A percentile compares a stretch with the other conserved stretches of the same genome.
Evolutionary conservation across 2,329 filamentous ascomycete species (phyloP).

Genomic region (Diaporthe eres): DNA sequence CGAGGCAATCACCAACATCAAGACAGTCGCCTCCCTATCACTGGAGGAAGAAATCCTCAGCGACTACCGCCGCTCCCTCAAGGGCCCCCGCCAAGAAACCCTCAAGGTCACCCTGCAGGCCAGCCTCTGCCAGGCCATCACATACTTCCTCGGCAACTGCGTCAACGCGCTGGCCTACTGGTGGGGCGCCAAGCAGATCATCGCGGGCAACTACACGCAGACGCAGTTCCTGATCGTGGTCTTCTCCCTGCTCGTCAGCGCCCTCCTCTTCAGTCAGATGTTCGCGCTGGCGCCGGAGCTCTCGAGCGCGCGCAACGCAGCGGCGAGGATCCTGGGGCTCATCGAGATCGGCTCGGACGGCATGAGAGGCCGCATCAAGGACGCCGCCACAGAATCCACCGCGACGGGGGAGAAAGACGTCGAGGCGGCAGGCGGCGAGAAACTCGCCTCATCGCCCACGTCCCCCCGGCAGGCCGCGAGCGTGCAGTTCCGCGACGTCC

Average conservation of each 20-base stretch:
- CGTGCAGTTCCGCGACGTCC: constrained; percentile 67
- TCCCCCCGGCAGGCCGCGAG: constrained; percentile 27
- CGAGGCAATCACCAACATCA: constrained; percentile 76
- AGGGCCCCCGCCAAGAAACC: constrained; percentile 67
- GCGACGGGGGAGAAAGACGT: constrained; percentile 42
- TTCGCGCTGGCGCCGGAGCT: constrained; percentile 72
- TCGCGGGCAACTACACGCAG: constrained; percentile 66
- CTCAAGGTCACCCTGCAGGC: constrained; percentile 41
- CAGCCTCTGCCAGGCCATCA: constrained; percentile 38
- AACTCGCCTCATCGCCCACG: neutral
- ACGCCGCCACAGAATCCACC: neutral
- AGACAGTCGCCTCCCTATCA: constrained; percentile 71
- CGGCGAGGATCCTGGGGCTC: constrained; percentile 55
- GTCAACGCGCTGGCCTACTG: constrained; percentile 67
- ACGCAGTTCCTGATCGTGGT: constrained; percentile 72
- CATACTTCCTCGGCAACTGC: constrained; percentile 41
- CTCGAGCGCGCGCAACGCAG: constrained; percentile 63
- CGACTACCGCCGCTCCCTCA: constrained; percentile 67
- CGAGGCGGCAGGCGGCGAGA: constrained; percentile 49
- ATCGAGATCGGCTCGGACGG: constrained; percentile 43
- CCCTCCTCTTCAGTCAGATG: constrained; percentile 69
- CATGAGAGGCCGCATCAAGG: constrained; percentile 24
- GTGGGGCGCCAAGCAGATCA: constrained; percentile 72
- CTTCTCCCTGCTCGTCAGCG: constrained; percentile 64
- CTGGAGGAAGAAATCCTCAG: constrained; percentile 65